Evolutionary conservation across 2,329 filamentous ascomycete species (phyloP).

Genomic region (Penicillium sp.): DNA sequence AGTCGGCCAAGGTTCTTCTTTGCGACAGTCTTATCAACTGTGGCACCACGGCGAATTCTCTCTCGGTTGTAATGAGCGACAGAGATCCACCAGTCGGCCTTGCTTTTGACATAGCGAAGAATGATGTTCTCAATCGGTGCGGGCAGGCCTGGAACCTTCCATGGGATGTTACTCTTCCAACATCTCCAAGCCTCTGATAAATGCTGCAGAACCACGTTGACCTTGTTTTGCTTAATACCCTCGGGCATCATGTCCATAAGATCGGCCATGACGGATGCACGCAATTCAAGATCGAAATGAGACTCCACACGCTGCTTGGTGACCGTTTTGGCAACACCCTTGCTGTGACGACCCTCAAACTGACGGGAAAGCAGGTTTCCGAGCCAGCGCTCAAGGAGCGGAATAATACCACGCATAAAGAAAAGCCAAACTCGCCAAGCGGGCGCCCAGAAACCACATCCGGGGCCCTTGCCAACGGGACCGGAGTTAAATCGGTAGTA

Average conservation of each 20-base stretch:
- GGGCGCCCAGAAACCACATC: constrained; percentile 97
- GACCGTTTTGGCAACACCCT: constrained; percentile 96
- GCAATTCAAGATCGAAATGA: constrained; percentile 92
- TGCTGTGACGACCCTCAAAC: constrained; percentile 96
- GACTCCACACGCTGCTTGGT: constrained; percentile 98
- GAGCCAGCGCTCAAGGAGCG: constrained; percentile 90
- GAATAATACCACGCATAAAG: constrained; percentile 98
- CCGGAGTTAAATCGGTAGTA: constrained; percentile 98
- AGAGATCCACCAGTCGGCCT: constrained; percentile 99
- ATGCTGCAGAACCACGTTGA: constrained; percentile 95
- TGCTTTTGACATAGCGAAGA: constrained; percentile 94
- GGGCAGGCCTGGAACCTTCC: constrained; percentile 94
- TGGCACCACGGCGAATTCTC: constrained; percentile 88
- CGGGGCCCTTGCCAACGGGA: constrained; percentile 90
- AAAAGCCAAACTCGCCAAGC: constrained; percentile 99
- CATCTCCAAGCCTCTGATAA: constrained; percentile 97
- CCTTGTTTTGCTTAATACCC: constrained; percentile 98
- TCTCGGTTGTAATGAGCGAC: constrained; percentile 98
- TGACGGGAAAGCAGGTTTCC: constrained; percentile 93
- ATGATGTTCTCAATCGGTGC: constrained; percentile 99
- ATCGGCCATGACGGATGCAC: constrained; percentile 97
- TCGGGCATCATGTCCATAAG: constrained; percentile 99
- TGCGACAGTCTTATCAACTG: constrained; percentile 96
- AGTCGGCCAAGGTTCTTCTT: constrained; percentile 97
- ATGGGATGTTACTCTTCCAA: constrained; percentile 99